Evolutionary conservation across 495 filamentous ascomycete genomes (phyloP).

Genomic region (Penicillium herquei): DNA sequence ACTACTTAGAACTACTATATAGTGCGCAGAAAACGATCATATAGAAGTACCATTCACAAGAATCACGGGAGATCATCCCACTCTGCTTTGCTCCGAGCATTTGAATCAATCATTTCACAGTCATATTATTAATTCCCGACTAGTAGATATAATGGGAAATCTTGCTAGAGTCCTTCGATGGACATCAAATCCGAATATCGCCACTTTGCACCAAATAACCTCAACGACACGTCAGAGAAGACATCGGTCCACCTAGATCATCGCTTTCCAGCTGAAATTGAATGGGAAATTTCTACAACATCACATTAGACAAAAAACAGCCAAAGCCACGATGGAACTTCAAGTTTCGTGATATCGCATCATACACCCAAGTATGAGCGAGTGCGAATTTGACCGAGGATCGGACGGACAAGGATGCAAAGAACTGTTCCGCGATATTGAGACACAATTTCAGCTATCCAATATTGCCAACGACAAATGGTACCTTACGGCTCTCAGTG

Average conservation of each 20-base stretch:
- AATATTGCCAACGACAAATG: slow-evolving; percentile 16
- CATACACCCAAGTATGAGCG: neutral
- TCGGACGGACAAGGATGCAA: slow-evolving; percentile 1
- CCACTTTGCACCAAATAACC: neutral
- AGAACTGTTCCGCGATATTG: slow-evolving; percentile 13
- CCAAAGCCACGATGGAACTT: neutral
- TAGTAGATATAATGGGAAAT: too few relatives aligned
- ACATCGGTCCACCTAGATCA: neutral
- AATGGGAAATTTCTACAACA: too few relatives aligned
- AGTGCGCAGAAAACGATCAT: too few relatives aligned
- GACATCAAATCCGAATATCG: neutral
- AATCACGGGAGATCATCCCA: too few relatives aligned
- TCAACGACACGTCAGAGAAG: neutral
- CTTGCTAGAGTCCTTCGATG: neutral
- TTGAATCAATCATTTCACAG: too few relatives aligned
- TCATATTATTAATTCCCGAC: too few relatives aligned
- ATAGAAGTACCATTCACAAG: too few relatives aligned
- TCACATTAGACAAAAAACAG: too few relatives aligned
- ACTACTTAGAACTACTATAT: too few relatives aligned
- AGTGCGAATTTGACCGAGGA: slow-evolving; percentile 6
- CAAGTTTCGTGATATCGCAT: neutral
- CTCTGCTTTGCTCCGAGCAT: too few relatives aligned
- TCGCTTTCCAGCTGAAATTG: neutral
- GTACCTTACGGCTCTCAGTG: slow-evolving; percentile 20
- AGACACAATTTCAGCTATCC: slow-evolving; percentile 13